A percentile compares a stretch with the other conserved stretches of the same genome.
Conservation (phyloP, 2,329 filamentous ascomycete species). For the Apiospora aurea region DNA sequence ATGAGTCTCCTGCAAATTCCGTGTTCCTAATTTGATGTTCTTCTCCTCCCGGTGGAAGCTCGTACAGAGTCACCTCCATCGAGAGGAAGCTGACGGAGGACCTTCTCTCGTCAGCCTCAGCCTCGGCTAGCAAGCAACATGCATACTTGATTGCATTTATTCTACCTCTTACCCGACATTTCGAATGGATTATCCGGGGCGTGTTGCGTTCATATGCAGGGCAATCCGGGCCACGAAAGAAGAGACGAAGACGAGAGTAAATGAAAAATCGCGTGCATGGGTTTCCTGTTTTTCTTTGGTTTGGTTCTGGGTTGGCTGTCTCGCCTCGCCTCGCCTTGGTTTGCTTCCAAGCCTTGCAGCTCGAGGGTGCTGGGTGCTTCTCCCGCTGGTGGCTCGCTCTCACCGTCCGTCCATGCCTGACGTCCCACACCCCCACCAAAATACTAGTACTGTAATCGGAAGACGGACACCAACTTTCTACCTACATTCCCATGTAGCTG, state of each 20-base stretch:
- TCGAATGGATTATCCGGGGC: background rate
- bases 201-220: slow-evolving; percentile 24
- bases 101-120: slow-evolving; percentile 13
- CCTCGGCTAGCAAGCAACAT: background rate
- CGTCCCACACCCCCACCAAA: slow-evolving; percentile 20
- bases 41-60: background rate
- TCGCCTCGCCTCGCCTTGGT: background rate
- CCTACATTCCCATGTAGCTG: slow-evolving; percentile 12
- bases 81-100: background rate
- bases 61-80: background rate
- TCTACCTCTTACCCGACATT: background rate
- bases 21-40: background rate
- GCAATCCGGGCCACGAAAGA: slow-evolving; percentile 14
- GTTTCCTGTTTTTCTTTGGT: background rate
- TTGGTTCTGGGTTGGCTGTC: slow-evolving; percentile 1
- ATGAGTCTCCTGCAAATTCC: background rate
- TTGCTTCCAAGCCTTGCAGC: background rate
- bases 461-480: slow-evolving; percentile 12
- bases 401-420: background rate
- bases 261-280: background rate
- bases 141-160: background rate
- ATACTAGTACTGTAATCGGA: background rate
- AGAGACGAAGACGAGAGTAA: slow-evolving; percentile 21
- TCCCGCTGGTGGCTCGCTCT: background rate
- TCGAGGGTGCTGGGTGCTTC: slow-evolving; percentile 16